phyloP scores from a whole-genome alignment of 768 basidiomycete genomes.

The Exidia glandulosa region DNA sequence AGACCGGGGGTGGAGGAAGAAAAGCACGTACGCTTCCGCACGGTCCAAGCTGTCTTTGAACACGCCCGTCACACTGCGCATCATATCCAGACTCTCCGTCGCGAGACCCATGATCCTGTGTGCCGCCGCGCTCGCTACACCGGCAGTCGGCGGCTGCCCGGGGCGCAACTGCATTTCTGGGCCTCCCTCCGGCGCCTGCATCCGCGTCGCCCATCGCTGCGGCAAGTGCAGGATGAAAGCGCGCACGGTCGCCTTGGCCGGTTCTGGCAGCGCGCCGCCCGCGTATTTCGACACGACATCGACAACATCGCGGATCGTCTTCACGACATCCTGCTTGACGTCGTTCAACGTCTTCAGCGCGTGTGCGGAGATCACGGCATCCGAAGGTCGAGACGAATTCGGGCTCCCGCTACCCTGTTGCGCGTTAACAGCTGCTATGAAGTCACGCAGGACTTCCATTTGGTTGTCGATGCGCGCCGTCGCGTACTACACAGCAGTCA shows the following conservation, averaged over 20 bases:
- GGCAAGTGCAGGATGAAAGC: constrained; percentile 74
- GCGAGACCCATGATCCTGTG: constrained; percentile 75
- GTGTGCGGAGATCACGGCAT: constrained; percentile 31
- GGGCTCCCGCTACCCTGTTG: no score
- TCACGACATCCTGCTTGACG: constrained; percentile 74
- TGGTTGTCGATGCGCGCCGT: constrained; percentile 81
- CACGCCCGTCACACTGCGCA: constrained; percentile 77
- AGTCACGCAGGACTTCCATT: constrained; percentile 72
- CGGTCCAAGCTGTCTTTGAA: constrained; percentile 80
- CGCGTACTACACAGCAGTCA: constrained; percentile 47
- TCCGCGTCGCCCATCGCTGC: constrained; percentile 55
- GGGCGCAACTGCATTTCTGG: background rate
- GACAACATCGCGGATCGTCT: constrained; percentile 81
- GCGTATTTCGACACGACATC: constrained; percentile 74
- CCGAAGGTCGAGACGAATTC: constrained; percentile 15
- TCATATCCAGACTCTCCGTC: constrained; percentile 88
- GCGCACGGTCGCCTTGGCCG: constrained; percentile 60
- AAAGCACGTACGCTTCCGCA: constrained; percentile 59
- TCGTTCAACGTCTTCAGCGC: constrained; percentile 49
- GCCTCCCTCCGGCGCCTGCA: constrained; percentile 14
- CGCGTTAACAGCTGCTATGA: constrained; percentile 51
- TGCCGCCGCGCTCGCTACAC: constrained; percentile 54
- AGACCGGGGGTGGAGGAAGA: background rate
- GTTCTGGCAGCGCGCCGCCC: constrained; percentile 78
- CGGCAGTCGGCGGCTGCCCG: constrained; percentile 2